These are phyloP conservation scores for Stenogyne calaminthoides DNA, from an alignment of 305 asterid genomes.

Conservation along the genomic window DNA sequence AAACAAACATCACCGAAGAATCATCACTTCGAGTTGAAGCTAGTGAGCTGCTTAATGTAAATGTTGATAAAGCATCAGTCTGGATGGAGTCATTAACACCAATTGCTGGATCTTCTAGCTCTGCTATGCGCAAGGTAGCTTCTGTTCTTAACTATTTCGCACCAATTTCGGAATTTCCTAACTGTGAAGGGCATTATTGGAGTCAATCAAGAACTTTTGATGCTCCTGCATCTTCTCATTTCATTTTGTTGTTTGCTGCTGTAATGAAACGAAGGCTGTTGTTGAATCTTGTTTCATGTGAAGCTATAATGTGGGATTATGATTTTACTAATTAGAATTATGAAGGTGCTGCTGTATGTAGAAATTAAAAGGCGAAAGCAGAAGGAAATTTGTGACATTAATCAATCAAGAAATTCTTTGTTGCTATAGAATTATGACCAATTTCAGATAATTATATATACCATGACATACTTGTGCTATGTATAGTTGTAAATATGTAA, in stretches of 20 bases:
- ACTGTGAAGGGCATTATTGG: background rate
- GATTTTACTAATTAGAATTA: too few relatives aligned
- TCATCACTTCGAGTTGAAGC: constrained; percentile 21
- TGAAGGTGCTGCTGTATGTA: too few relatives aligned
- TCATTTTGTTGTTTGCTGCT: background rate
- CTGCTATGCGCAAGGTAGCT: constrained; percentile 54
- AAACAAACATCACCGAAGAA: constrained; percentile 37
- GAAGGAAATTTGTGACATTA: background rate
- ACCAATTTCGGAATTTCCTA: background rate
- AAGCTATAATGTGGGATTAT: background rate
- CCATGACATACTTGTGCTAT: background rate
- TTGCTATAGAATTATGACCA: background rate
- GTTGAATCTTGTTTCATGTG: background rate
- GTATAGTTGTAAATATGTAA: background rate
- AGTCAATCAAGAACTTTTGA: background rate
- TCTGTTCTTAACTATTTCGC: background rate
- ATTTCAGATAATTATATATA: background rate
- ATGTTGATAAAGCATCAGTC: constrained; percentile 40
- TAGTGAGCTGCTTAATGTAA: constrained; percentile 23
- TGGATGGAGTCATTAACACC: constrained; percentile 43
- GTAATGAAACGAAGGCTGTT: background rate
- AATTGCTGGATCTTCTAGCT: constrained; percentile 39
- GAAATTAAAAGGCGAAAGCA: background rate
- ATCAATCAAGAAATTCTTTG: background rate
- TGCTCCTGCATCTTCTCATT: background rate